Evolutionary conservation across 805 yeast species (phyloP), one percentile per base, ranked within the genome.

Genomic region (Cyberlindnera mississippiensis): DNA sequence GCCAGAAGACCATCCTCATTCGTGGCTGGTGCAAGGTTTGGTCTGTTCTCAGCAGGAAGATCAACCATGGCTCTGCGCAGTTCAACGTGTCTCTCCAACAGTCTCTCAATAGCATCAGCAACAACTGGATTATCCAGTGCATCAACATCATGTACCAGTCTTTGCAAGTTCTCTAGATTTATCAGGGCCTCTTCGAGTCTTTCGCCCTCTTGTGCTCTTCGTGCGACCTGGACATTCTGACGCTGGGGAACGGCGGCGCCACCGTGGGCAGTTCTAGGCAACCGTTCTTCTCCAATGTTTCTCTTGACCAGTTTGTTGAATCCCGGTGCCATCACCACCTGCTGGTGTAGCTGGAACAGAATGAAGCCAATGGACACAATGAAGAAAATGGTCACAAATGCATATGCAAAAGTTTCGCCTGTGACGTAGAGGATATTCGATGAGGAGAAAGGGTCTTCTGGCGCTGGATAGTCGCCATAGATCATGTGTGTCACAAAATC

Each of bases 361-460:
- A n/a, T n/a, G n/a, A n/a, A n/a, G n/a, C n/a, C n/a, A n/a, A n/a
- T 59, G 3, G 71, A 42, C 2, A 73, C 59, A 16, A 71, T 62
- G 20, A 69, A 55, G 2, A 70, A 10, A 4, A 79, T 60, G 43
- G 71, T 71, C 12, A 52, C 17, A 1, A 58, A 14, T 1, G 71
- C 57, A 29, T 53, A 54, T 37, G 58, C 35, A 42, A 56, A 49
- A 2, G 59, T 42, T 1, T 31, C n/a, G 1, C 15, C n/a, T 2
- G 50, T 16, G 2, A 46, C 37, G 3, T 11, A 13, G 8, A 31
- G 9, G 16, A 57, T 31, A 28, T 44, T 49, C 6, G 13, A 7
- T 11, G 7, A 13, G 16, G 34, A 29, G 33, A 28, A 55, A 15
- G 53, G 52, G 28, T 54, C 49, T 3, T 55, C 60, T 15, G 34